Percentiles rank a stretch among this genome's conserved stretches.
phyloP scores from a whole-genome alignment of 2,329 filamentous ascomycete genomes.

The Hypoxylon sp. region DNA sequence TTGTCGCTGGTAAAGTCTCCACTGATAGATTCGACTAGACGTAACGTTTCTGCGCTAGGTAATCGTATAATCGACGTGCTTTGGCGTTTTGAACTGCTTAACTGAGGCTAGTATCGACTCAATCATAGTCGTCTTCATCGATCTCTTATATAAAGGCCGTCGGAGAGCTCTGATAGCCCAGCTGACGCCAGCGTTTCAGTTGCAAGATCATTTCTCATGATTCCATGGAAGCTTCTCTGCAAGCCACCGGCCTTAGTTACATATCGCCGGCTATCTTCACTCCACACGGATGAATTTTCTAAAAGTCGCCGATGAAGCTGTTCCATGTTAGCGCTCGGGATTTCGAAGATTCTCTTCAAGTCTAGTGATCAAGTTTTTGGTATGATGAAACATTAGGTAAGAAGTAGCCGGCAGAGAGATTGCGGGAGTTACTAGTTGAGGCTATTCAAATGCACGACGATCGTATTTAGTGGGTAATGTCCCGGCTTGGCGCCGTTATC shows the following conservation, averaged over 20 bases:
- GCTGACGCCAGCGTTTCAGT: conserved; percentile 19
- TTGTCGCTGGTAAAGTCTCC: conserved; percentile 21
- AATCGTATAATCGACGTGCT: not conserved
- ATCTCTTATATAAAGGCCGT: conserved; percentile 13
- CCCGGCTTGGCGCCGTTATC: conserved; percentile 24
- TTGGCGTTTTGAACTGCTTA: conserved; percentile 2
- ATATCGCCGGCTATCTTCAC: conserved; percentile 23
- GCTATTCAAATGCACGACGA: not conserved
- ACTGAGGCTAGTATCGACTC: not conserved
- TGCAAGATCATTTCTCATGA: not conserved
- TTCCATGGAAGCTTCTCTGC: conserved; percentile 11
- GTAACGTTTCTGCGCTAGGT: not conserved
- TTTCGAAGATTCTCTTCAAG: not conserved
- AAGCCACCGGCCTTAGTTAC: conserved; percentile 27
- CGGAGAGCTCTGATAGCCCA: not conserved
- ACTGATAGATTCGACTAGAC: not conserved
- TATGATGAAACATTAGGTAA: conserved; percentile 3
- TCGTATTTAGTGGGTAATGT: not conserved
- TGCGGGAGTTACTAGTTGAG: conserved; percentile 15
- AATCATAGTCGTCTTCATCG: not conserved
- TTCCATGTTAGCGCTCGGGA: not conserved
- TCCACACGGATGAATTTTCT: not conserved
- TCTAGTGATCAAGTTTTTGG: not conserved
- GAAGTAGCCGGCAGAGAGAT: not conserved
- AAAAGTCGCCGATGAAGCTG: not conserved